Evolutionary conservation across 495 filamentous ascomycete species (phyloP).

Genomic region (Gamarada debralockiae): DNA sequence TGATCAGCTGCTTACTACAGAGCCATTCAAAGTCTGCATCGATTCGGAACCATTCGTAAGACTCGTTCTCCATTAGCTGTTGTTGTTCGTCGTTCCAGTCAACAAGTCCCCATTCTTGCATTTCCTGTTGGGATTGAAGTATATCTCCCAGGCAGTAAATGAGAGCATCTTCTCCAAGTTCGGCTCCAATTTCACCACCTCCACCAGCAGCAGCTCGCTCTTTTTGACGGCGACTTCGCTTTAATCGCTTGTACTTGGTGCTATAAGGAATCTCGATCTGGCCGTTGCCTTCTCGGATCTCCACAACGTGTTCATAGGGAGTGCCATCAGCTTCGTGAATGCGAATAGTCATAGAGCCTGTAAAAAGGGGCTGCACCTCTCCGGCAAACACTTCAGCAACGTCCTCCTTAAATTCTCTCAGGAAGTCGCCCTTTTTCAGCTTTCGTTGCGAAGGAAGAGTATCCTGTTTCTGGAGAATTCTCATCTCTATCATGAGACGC

Average conservation of each 20-base stretch:
- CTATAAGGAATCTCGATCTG: slow-evolving; percentile 96
- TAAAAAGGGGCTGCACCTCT: slow-evolving; percentile 72
- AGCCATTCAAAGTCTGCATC: slow-evolving; percentile 99
- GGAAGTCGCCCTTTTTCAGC: slow-evolving; percentile 61
- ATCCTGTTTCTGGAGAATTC: slow-evolving; percentile 75
- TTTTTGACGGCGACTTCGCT: slow-evolving; percentile 83
- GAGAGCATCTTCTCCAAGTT: slow-evolving; percentile 76
- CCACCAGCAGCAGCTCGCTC: slow-evolving; percentile 64
- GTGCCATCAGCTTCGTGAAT: slow-evolving; percentile 99
- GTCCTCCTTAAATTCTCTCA: slow-evolving; percentile 79
- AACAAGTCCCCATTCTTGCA: slow-evolving; percentile 73
- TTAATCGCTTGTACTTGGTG: slow-evolving; percentile 97
- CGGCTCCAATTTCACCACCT: slow-evolving; percentile 56
- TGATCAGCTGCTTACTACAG: slow-evolving; percentile 65
- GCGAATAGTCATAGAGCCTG: slow-evolving; percentile 92
- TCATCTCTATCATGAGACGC: slow-evolving; percentile 90
- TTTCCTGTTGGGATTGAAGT: slow-evolving; percentile 75
- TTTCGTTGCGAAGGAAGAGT: slow-evolving; percentile 19
- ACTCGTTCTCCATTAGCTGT: slow-evolving; percentile 86
- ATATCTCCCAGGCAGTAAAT: slow-evolving; percentile 94
- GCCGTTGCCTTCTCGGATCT: slow-evolving; percentile 79
- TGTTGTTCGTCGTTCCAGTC: slow-evolving; percentile 90
- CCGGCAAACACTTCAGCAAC: slow-evolving; percentile 65
- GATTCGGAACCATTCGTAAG: slow-evolving; percentile 97
- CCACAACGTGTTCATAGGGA: slow-evolving; percentile 96